These are phyloP conservation scores for Crataegus laevigata DNA, from an alignment of 306 rosid species.

Conservation along the genomic window DNA sequence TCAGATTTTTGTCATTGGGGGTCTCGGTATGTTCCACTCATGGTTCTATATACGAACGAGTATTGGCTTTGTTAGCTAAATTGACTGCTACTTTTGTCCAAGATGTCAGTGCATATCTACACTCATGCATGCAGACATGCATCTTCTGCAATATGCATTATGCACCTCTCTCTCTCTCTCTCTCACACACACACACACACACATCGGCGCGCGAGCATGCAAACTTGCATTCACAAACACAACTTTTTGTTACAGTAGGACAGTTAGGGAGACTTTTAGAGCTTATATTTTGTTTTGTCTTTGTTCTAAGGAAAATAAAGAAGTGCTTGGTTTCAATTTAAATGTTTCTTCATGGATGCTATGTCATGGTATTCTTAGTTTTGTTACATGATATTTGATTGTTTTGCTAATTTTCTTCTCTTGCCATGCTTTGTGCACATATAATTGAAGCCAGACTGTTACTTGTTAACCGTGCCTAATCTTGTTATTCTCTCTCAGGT, in stretches of 20 bases:
- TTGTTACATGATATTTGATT: not conserved
- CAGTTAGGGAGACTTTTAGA: too few species aligned
- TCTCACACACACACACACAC: not conserved
- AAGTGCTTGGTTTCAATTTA: not conserved
- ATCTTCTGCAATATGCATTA: not conserved
- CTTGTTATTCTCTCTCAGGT: slow-evolving; percentile 40
- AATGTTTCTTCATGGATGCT: not conserved
- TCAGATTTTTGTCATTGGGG: slow-evolving; percentile 99
- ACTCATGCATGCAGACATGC: not conserved
- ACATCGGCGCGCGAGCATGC: too few species aligned
- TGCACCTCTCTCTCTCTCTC: not conserved
- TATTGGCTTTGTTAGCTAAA: not conserved
- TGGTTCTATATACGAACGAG: not conserved
- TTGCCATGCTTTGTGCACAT: not conserved
- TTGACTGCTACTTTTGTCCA: not conserved
- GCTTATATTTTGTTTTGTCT: too few species aligned
- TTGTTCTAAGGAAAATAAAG: too few species aligned
- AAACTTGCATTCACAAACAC: not conserved
- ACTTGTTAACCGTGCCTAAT: not conserved
- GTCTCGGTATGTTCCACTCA: slow-evolving; percentile 49
- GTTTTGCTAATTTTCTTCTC: not conserved
- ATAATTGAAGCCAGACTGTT: slow-evolving; percentile 6
- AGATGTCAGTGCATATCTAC: not conserved
- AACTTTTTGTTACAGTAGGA: not conserved
- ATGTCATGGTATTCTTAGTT: not conserved